Percentiles rank a stretch among this genome's conserved stretches.
These are phyloP conservation scores for Fusarium sp. DNA, from an alignment of 2,329 filamentous ascomycete species.

Conservation along the genomic window DNA sequence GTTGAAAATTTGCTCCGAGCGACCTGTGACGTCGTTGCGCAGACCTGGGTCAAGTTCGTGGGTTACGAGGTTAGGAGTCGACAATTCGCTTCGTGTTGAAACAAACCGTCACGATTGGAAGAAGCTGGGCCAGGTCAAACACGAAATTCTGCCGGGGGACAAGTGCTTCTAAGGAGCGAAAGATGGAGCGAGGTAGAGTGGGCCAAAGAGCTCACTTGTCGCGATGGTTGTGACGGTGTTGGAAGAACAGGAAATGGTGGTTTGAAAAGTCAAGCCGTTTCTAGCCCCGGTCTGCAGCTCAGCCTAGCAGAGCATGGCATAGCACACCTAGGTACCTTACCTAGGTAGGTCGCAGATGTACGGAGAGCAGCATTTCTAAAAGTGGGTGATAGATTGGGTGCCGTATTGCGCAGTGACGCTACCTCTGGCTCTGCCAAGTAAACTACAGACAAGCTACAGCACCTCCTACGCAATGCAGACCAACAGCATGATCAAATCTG, in stretches of 20 bases:
- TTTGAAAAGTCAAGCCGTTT: constrained; percentile 37
- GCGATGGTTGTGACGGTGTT: constrained; percentile 33
- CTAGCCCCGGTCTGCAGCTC: constrained; percentile 11
- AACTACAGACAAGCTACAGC: constrained; percentile 1
- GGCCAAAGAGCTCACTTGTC: constrained; percentile 32
- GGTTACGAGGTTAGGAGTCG: constrained; percentile 18
- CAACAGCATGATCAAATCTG: constrained; percentile 26
- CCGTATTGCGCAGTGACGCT: constrained; percentile 27
- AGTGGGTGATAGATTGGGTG: constrained; percentile 28
- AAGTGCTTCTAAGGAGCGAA: constrained; percentile 6
- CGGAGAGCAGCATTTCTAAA: constrained; percentile 42
- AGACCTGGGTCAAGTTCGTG: constrained; percentile 13
- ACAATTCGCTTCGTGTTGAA: constrained; percentile 3
- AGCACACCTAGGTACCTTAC: too few relatives aligned
- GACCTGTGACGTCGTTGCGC: constrained; percentile 28
- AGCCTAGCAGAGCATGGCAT: neutral
- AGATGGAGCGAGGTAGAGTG: constrained; percentile 13
- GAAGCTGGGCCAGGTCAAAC: neutral
- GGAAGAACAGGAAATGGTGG: constrained; percentile 36
- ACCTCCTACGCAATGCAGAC: constrained; percentile 13
- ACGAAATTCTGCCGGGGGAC: neutral
- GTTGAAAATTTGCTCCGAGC: neutral
- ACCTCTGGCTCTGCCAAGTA: constrained; percentile 31
- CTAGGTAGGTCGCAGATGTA: too few relatives aligned
- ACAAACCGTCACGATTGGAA: constrained; percentile 15